Base-by-base conservation (phyloP, 2,329 filamentous ascomycete genomes). In the Aspergillus sp. region DNA sequence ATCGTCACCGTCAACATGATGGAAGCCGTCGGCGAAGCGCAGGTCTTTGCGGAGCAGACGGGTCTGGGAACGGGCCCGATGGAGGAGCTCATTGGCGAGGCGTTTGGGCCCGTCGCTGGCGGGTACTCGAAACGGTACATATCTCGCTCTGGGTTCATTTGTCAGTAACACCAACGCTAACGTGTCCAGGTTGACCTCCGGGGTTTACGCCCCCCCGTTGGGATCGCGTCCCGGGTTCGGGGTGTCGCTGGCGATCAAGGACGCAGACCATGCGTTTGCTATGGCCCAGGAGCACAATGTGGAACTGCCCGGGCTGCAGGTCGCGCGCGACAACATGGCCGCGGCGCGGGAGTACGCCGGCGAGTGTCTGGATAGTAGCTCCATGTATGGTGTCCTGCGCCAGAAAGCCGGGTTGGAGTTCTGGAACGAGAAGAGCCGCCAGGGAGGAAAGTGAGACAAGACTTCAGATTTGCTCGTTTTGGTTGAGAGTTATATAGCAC, bases 21-120 rank as follows among this genome's bases (percentile, higher is more conserved):
- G 67, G 75, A 78, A 62, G 70, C 73, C 13, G 71, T 78, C 41
- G 69, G 71, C 3, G 75, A 78, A 58, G 70, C 72, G 1, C 75
- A 77, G 54, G 74, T 78, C 29, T 76, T 78, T 50, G 75, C 74
- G 14, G 75, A 77, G 54, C 71, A 73, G 59, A 75, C 72, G 3
- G 74, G 73, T 3, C 64, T 78, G n/a, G 74, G 73, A 9, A 70
- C 70, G 1, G 65, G 62, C 2, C 65, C 68, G 3, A 71, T 76
- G 65, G 73, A 76, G 54, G 70, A 72, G 23, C 64, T 77, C 53
- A 74, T 78, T 46, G 67, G 64, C 0, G 71, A 75, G 43, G 73
- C 71, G n/a, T 76, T 76, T 55, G 74, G 74, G 4, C 67, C 72
- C 23, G 70, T 76, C 17, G 65, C 72, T 3, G 72, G 72, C 4